A percentile compares a stretch with the other conserved stretches of the same genome.
phyloP scores from a whole-genome alignment of 2,329 filamentous ascomycete genomes.

The Microascus cirrosus region DNA sequence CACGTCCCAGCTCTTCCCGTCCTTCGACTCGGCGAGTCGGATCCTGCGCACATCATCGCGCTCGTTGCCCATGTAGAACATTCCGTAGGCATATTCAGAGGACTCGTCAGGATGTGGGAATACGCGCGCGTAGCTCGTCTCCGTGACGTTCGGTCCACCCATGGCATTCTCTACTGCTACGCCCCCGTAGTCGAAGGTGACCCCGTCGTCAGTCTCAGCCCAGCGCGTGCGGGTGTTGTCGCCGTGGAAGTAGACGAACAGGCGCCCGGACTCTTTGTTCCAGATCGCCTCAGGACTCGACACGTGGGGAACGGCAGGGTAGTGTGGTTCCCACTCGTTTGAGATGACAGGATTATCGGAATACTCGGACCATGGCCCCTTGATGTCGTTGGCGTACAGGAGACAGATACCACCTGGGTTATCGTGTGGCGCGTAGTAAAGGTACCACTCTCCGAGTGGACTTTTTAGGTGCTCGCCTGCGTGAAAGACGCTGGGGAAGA shows the following conservation, averaged over 20 bases:
- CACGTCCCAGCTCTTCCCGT: slow-evolving; percentile 11
- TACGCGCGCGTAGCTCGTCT: slow-evolving; percentile 15
- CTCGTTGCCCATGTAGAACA: slow-evolving; percentile 17
- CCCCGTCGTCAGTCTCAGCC: slow-evolving; percentile 9
- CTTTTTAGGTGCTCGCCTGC: slow-evolving; percentile 10
- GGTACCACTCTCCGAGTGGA: slow-evolving; percentile 13
- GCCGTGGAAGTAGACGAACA: slow-evolving; percentile 11
- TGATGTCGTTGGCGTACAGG: slow-evolving; percentile 10
- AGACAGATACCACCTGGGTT: slow-evolving; percentile 13
- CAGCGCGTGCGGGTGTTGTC: slow-evolving; percentile 9
- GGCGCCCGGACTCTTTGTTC: slow-evolving; percentile 7
- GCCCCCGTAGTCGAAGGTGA: slow-evolving; percentile 9
- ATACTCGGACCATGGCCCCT: slow-evolving; percentile 10
- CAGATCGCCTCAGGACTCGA: slow-evolving; percentile 10
- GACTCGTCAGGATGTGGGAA: slow-evolving; percentile 11
- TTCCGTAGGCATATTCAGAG: slow-evolving; percentile 12
- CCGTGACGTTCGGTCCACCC: slow-evolving; percentile 12
- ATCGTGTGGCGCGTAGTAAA: slow-evolving; percentile 16
- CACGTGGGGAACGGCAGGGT: slow-evolving; percentile 9
- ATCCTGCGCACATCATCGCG: slow-evolving; percentile 12
- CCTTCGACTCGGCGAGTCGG: slow-evolving; percentile 12
- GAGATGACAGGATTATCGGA: slow-evolving; percentile 9
- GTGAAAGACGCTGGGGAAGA: slow-evolving; percentile 14
- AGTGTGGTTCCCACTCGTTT: slow-evolving; percentile 6
- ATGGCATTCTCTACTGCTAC: slow-evolving; percentile 12